These are phyloP conservation scores for Staphylotrichum tortipilum DNA, from an alignment of 495 filamentous ascomycete genomes.

Conservation along the genomic window DNA sequence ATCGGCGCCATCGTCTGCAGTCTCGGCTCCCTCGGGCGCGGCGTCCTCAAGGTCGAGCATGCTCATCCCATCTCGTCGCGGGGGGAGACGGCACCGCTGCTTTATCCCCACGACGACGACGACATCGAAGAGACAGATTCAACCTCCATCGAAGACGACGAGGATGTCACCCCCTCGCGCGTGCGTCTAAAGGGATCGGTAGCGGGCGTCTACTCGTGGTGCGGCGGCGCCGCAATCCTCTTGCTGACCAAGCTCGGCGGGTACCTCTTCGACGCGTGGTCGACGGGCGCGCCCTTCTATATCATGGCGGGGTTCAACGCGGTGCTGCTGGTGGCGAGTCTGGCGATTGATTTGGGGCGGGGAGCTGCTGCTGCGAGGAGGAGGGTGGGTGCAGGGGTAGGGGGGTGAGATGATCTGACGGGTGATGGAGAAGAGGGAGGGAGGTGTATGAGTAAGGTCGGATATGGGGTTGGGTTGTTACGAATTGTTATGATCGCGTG, in stretches of 20 bases:
- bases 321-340: conserved; percentile 51
- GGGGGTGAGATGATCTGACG: too few relatives aligned
- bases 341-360: conserved; percentile 34
- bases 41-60: conserved; percentile 58
- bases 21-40: conserved; percentile 71
- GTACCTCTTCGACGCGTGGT: conserved; percentile 63
- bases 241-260: conserved; percentile 91
- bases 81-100: conserved; percentile 25
- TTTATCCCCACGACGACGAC: conserved; percentile 4
- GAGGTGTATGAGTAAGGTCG: too few relatives aligned
- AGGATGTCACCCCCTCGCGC: conserved; percentile 27
- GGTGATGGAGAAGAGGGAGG: too few relatives aligned
- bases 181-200: conserved; percentile 80
- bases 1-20: conserved; percentile 94
- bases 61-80: too few relatives aligned
- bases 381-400: too few relatives aligned
- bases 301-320: conserved; percentile 86
- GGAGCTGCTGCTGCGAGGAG: neutral
- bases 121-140: too few relatives aligned
- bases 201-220: conserved; percentile 84
- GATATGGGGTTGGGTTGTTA: too few relatives aligned
- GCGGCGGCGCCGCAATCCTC: conserved; percentile 84
- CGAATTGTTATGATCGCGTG: too few relatives aligned
- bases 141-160: too few relatives aligned
- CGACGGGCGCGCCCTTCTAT: conserved; percentile 74